phyloP scores from a whole-genome alignment of 345 rosid species.

The Euclidium syriacum region DNA sequence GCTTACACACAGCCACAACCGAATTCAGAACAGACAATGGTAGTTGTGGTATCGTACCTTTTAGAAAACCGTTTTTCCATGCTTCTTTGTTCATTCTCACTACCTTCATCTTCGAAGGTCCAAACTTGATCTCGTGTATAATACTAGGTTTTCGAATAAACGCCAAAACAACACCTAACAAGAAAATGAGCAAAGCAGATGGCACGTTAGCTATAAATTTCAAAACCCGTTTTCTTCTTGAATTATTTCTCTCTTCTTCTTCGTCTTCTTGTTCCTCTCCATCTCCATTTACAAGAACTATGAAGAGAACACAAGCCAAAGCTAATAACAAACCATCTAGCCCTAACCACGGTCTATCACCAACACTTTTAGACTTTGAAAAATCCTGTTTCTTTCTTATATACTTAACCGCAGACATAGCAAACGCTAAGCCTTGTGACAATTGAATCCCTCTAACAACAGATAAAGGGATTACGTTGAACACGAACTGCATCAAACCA shows the following conservation, averaged over 20 bases:
- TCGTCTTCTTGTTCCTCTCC: constrained; percentile 38
- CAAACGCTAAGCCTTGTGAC: constrained; percentile 77
- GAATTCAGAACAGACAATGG: constrained; percentile 81
- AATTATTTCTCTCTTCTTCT: constrained; percentile 21
- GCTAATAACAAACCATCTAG: constrained; percentile 78
- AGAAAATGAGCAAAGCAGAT: constrained; percentile 65
- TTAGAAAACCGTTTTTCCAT: constrained; percentile 83
- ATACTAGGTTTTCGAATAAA: constrained; percentile 52
- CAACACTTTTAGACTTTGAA: constrained; percentile 53
- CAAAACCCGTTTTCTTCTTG: too few relatives aligned
- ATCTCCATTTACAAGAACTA: constrained; percentile 54
- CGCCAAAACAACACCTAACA: constrained; percentile 60
- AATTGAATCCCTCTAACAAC: constrained; percentile 86
- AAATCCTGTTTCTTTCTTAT: constrained; percentile 54
- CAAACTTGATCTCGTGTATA: constrained; percentile 42
- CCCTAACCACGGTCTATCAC: constrained; percentile 63
- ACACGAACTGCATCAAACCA: constrained; percentile 71
- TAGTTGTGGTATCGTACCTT: constrained; percentile 79
- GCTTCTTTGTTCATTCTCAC: constrained; percentile 46
- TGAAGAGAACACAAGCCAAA: constrained; percentile 52
- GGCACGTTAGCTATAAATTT: too few relatives aligned
- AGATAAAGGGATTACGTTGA: constrained; percentile 55
- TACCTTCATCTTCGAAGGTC: constrained; percentile 52
- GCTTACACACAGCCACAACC: constrained; percentile 78
- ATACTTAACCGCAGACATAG: constrained; percentile 75